Conservation (phyloP, 192 early-diverging fungal genomes). For the Chytriomyces sp. region DNA sequence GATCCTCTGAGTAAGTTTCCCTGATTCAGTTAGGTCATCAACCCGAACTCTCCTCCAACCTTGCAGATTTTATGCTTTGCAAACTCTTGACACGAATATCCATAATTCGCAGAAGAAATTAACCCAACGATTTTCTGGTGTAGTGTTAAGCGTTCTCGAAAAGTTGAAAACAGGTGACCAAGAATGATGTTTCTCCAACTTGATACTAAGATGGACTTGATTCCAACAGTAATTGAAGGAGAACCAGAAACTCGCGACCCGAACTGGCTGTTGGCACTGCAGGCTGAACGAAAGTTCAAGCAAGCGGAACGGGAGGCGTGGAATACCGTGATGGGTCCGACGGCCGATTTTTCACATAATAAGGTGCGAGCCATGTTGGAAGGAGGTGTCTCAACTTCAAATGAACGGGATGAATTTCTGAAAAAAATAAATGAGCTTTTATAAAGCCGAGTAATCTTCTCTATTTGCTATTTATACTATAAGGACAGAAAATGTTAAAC, state of each 20-base stretch:
- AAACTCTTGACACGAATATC: background rate
- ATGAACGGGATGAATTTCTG: background rate
- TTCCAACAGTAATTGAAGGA: conserved; percentile 17
- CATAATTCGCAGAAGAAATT: background rate
- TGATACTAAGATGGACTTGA: background rate
- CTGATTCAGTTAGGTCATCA: background rate
- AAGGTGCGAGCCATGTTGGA: background rate
- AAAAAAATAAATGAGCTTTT: background rate
- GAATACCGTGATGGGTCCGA: conserved; percentile 2
- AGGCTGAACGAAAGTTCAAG: conserved; percentile 9
- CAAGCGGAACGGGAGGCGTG: conserved; percentile 20
- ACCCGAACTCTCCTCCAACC: background rate
- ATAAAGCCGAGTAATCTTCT: background rate
- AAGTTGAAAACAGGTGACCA: background rate
- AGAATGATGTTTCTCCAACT: background rate
- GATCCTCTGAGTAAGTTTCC: background rate
- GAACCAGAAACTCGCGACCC: conserved; percentile 17
- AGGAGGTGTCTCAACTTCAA: background rate
- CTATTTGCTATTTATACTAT: background rate
- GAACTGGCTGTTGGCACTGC: conserved; percentile 15
- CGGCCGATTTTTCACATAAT: background rate
- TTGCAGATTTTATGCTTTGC: background rate
- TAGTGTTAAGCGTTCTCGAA: conserved; percentile 14
- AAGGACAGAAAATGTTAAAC: background rate
- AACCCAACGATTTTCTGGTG: background rate